These are phyloP conservation scores for Botrytis galanthina DNA, from an alignment of 2,329 filamentous ascomycete genomes.

Conservation along the genomic window DNA sequence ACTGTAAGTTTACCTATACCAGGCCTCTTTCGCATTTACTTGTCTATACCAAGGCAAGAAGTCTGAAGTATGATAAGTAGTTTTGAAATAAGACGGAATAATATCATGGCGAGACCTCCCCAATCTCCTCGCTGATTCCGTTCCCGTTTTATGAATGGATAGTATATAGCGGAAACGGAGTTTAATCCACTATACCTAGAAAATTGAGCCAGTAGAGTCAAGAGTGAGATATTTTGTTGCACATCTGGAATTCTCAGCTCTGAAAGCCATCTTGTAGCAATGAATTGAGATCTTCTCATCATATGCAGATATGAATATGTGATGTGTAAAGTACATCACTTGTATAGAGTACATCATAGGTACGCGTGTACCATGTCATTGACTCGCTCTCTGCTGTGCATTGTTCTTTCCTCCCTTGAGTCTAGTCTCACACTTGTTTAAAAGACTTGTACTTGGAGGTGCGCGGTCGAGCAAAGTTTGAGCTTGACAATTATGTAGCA, in stretches of 20 bases:
- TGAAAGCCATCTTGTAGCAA: neutral
- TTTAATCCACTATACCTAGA: neutral
- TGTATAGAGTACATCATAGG: neutral
- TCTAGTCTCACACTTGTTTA: neutral
- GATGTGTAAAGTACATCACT: neutral
- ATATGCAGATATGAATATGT: too few relatives aligned
- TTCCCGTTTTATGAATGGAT: neutral
- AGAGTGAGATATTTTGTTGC: neutral
- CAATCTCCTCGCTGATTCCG: neutral
- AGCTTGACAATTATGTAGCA: too few relatives aligned
- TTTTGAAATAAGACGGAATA: neutral
- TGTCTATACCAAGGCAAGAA: neutral
- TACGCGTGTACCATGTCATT: neutral
- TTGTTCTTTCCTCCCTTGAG: neutral
- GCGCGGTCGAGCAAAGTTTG: neutral
- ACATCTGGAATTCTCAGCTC: neutral
- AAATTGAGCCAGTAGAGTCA: neutral
- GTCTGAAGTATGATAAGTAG: neutral
- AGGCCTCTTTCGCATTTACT: neutral
- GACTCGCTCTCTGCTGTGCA: neutral
- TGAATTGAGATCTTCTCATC: neutral
- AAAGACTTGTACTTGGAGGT: neutral
- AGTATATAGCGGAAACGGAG: neutral
- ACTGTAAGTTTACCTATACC: too few relatives aligned
- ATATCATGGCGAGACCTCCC: neutral